Conservation (phyloP, 176 grass and related monocot species). For the Phragmites australis region DNA sequence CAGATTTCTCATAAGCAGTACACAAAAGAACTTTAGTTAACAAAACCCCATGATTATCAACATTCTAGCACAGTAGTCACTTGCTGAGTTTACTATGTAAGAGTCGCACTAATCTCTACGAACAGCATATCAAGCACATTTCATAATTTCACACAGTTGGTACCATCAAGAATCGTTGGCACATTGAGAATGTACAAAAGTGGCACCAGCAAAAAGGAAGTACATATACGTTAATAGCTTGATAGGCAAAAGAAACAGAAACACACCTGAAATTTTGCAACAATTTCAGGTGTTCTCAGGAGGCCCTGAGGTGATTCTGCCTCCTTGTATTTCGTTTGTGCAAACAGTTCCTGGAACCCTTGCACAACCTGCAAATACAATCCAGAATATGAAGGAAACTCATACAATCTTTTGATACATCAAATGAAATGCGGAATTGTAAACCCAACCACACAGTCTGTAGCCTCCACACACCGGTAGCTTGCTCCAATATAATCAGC, state of each 20-base stretch:
- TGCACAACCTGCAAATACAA: constrained; percentile 76
- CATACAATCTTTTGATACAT: not conserved
- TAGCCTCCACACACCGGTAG: not conserved
- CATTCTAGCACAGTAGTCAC: constrained; percentile 39
- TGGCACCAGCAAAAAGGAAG: not conserved
- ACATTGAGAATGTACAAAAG: not conserved
- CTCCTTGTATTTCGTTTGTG: constrained; percentile 97
- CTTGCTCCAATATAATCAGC: constrained; percentile 24
- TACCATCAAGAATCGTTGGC: not conserved
- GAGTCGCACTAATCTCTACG: not conserved
- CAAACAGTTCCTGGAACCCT: constrained; percentile 92
- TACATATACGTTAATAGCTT: constrained; percentile 15
- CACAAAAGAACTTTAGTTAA: not conserved
- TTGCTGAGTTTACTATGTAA: not conserved
- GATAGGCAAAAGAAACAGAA: constrained; percentile 19
- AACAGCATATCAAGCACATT: not conserved
- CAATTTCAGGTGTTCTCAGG: constrained; percentile 86
- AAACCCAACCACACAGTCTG: not conserved
- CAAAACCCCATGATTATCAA: constrained; percentile 51
- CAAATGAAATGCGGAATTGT: not conserved
- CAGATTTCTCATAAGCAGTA: not conserved
- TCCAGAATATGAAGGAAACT: constrained; percentile 14
- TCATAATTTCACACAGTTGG: not conserved
- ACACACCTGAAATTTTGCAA: constrained; percentile 89
- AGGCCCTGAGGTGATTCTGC: constrained; percentile 94